Conservation (phyloP, 495 filamentous ascomycete species). For the Apodospora peruviana region DNA sequence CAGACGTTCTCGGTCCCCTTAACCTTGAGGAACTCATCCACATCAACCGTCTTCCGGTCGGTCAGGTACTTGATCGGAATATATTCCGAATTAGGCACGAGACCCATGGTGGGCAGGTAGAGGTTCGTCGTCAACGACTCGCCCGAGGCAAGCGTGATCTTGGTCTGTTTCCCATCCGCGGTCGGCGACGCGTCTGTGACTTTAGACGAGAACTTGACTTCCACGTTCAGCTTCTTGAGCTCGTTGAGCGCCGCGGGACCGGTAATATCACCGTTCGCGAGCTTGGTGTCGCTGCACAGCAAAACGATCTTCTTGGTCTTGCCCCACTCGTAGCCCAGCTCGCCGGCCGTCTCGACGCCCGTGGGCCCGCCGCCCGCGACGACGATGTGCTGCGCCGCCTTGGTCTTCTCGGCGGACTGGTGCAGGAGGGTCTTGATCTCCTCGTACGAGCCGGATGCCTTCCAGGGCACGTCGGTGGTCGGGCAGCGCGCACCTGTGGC, state of each 20-base stretch:
- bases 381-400: conserved; percentile 35
- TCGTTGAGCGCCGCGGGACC: conserved; percentile 28
- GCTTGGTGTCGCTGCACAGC: conserved; percentile 34
- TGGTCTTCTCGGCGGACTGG: conserved; percentile 21
- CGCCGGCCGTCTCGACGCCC: conserved; percentile 37
- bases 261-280: conserved; percentile 35
- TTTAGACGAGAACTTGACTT: conserved; percentile 32
- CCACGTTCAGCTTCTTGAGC: conserved; percentile 48
- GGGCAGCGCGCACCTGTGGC: conserved; percentile 84
- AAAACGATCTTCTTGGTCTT: conserved; percentile 45
- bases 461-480: conserved; percentile 33
- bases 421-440: conserved; percentile 21
- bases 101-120: conserved; percentile 59
- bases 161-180: conserved; percentile 30
- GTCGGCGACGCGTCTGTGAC: conserved; percentile 21
- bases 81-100: conserved; percentile 56
- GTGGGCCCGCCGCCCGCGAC: conserved; percentile 40
- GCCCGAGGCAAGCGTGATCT: conserved; percentile 32
- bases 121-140: conserved; percentile 45
- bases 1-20: conserved; percentile 40
- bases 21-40: conserved; percentile 52
- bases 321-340: conserved; percentile 41
- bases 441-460: conserved; percentile 34
- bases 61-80: conserved; percentile 47
- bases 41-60: conserved; percentile 43